Conservation (phyloP, 1,284 basidiomycete species). For the Sparassis latifolia region DNA sequence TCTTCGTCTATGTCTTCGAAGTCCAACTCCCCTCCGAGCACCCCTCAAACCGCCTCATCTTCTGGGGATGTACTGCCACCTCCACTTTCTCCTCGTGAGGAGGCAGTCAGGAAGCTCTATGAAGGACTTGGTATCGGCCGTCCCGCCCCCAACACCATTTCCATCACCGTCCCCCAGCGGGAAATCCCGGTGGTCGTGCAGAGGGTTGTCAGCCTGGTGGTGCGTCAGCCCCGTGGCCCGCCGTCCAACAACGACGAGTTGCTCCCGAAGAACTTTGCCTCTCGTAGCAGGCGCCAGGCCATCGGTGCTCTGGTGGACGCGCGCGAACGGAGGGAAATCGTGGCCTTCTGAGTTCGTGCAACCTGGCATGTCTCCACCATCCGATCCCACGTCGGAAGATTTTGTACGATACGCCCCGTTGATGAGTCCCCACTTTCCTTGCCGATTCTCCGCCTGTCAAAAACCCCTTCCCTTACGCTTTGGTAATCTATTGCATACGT, state of each 20-base stretch:
- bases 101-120: constrained; percentile 74
- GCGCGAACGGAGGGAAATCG: constrained; percentile 63
- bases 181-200: constrained; percentile 27
- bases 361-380: background rate
- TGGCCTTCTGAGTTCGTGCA: constrained; percentile 41
- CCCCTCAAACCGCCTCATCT: constrained; percentile 65
- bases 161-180: constrained; percentile 24
- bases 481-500: constrained; percentile 20
- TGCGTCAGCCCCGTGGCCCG: constrained; percentile 81
- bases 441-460: constrained; percentile 3
- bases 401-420: constrained; percentile 22
- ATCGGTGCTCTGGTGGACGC: constrained; percentile 73
- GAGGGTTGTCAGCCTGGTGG: constrained; percentile 60
- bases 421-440: constrained; percentile 21
- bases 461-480: constrained; percentile 8
- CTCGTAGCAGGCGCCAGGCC: constrained; percentile 71
- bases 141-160: constrained; percentile 34
- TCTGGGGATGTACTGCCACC: constrained; percentile 33
- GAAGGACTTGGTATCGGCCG: constrained; percentile 77
- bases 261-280: constrained; percentile 85
- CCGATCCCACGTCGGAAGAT: constrained; percentile 3
- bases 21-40: constrained; percentile 56
- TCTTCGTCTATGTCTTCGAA: constrained; percentile 41
- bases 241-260: constrained; percentile 83
- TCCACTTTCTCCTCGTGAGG: constrained; percentile 72